A percentile compares a stretch with the other conserved stretches of the same genome.
Conservation (phyloP, 805 yeast species). For the Kazachstania psychrophila region DNA sequence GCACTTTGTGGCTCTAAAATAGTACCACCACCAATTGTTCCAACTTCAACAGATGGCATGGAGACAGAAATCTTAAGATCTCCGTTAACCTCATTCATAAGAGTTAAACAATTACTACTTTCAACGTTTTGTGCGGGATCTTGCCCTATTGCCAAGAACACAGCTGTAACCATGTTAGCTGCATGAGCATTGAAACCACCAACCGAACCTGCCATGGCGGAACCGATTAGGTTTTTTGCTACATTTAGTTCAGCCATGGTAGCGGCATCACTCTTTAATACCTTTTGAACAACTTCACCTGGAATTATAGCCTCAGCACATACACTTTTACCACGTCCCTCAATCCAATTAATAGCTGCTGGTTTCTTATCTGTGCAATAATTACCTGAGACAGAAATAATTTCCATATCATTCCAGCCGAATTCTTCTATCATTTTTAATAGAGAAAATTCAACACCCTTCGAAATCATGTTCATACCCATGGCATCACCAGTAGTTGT, state of each 20-base stretch:
- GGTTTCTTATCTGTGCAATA: conserved; percentile 97
- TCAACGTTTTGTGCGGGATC: conserved; percentile 99
- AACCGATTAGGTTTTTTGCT: conserved; percentile 84
- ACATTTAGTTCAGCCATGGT: conserved; percentile 86
- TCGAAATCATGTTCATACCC: conserved; percentile 99
- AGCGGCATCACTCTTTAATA: conserved; percentile 84
- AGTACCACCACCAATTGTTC: conserved; percentile 99
- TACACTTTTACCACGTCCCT: conserved; percentile 96
- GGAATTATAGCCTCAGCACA: conserved; percentile 95
- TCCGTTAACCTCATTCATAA: conserved; percentile 78
- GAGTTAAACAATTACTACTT: conserved; percentile 92
- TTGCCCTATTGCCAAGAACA: conserved; percentile 91
- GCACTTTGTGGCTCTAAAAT: conserved; percentile 95
- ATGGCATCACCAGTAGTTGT: conserved; percentile 99
- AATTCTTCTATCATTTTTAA: conserved; percentile 76
- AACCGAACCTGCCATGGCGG: conserved; percentile 96
- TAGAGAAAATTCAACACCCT: conserved; percentile 88
- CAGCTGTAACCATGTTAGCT: conserved; percentile 91
- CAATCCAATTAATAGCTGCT: conserved; percentile 98
- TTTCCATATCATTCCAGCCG: conserved; percentile 91
- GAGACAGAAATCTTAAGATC: conserved; percentile 89
- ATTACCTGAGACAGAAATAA: conserved; percentile 91
- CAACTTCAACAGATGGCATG: conserved; percentile 98
- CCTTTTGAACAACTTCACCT: conserved; percentile 64
- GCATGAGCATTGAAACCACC: conserved; percentile 99